Base-by-base conservation (phyloP, 2,329 filamentous ascomycete genomes). In the Lachnellula suecica region DNA sequence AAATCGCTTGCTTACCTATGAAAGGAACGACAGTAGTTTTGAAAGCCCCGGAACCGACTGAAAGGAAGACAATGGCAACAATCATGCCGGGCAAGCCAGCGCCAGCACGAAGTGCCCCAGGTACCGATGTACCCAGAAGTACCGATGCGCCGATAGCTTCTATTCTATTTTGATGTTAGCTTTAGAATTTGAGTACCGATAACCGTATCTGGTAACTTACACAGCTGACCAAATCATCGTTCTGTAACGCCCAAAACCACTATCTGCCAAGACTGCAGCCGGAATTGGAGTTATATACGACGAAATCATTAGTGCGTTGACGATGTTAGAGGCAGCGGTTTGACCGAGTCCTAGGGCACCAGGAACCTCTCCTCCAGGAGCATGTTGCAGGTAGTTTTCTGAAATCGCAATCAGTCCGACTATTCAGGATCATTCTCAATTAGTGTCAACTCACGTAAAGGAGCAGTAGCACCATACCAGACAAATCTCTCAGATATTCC, bases 11-110 rank as follows among this genome's bases (percentile, higher is more conserved):
- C 44, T 10, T 47, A 27, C 50, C 80, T 47, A 85, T 78, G 38
- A 84, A 70, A 2, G 81, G 79, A 0, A 79, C 78, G 25, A 87
- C 82, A 58, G 87, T 88, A 19, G 82, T 77, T 71, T 88, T 89
- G 70, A 84, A 81, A 43, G 77, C 78, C 61, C 81, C 82, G 17
- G 79, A 81, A 47, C 81, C 82, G 11, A 84, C 64, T 54, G 80
- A 82, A 58, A 84, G 79, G 57, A 85, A 66, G 53, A 84, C 68
- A 57, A 84, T 74, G 9, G 81, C 72, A 13, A 75, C 69, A 44
- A 82, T 70, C 62, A 84, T 78, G n/a, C 77, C 78, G 44, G 72
- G 76, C n/a, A 84, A 65, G 35, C 78, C 75, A 24, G 72, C 72
- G 37, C 78, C 74, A 49, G 75, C 67, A 13, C 75, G 68, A 23